phyloP scores from a whole-genome alignment of 2,329 filamentous ascomycete species.

The Microsporum audouinii region DNA sequence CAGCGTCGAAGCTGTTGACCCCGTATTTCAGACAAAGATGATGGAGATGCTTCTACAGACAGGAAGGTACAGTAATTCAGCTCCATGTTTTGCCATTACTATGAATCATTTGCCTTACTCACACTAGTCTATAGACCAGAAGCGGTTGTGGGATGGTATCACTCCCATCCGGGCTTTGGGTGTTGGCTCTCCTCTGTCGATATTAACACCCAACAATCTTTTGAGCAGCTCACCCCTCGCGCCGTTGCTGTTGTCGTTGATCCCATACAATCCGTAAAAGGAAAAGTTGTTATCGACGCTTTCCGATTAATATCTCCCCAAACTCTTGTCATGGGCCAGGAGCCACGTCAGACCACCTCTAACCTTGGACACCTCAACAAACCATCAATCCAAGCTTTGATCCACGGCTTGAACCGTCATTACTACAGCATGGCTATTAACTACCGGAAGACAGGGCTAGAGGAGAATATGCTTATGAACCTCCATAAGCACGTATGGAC shows the following conservation, averaged over 20 bases:
- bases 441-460: conserved; percentile 91
- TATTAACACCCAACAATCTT: conserved; percentile 99
- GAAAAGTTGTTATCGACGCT: conserved; percentile 97
- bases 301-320: conserved; percentile 98
- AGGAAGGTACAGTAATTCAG: conserved; percentile 54
- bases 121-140: conserved; percentile 56
- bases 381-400: conserved; percentile 97
- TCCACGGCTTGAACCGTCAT: conserved; percentile 94
- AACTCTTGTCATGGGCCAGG: conserved; percentile 93
- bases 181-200: conserved; percentile 99
- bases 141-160: conserved; percentile 98
- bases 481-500: conserved; percentile 99
- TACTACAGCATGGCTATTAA: conserved; percentile 99
- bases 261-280: conserved; percentile 97
- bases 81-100: neutral
- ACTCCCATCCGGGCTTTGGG: conserved; percentile 96
- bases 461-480: conserved; percentile 99
- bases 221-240: conserved; percentile 93
- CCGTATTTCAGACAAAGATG: conserved; percentile 99
- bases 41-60: conserved; percentile 99
- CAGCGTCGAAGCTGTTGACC: conserved; percentile 94
- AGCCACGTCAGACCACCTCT: conserved; percentile 92
- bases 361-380: conserved; percentile 98
- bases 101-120: neutral
- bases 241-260: conserved; percentile 97